A percentile compares a stretch with the other conserved stretches of the same genome.
phyloP scores from a whole-genome alignment of 129 eudicot genomes.

The Helichrysum umbraculigerum region DNA sequence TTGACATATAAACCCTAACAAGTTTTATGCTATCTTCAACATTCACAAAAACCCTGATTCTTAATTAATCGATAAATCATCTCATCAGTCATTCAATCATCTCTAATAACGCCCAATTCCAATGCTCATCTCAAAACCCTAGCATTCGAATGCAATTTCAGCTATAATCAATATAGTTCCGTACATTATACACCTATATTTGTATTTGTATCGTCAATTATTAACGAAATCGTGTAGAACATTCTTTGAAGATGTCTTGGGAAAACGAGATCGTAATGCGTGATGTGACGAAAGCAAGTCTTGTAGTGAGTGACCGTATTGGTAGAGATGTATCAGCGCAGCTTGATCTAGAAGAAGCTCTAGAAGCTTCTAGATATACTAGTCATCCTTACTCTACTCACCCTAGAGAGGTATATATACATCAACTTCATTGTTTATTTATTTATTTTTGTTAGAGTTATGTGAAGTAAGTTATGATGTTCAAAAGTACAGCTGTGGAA shows the following conservation, averaged over 20 bases:
- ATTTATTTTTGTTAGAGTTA: neutral
- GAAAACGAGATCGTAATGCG: slow-evolving; percentile 68
- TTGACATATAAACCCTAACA: slow-evolving; percentile 34
- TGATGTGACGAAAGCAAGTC: slow-evolving; percentile 76
- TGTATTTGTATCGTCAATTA: slow-evolving; percentile 5
- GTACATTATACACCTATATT: neutral
- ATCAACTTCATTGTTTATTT: neutral
- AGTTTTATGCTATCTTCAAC: neutral
- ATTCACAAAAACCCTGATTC: slow-evolving; percentile 25
- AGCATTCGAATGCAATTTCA: slow-evolving; percentile 16
- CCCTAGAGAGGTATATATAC: slow-evolving; percentile 78
- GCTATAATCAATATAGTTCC: slow-evolving; percentile 12
- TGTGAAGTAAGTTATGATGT: neutral
- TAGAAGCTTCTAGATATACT: slow-evolving; percentile 91
- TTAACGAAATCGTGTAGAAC: neutral
- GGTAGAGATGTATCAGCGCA: slow-evolving; percentile 74
- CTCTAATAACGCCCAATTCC: neutral
- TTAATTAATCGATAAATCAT: too few relatives aligned
- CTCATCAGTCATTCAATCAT: slow-evolving; percentile 5
- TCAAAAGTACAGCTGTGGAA: slow-evolving; percentile 3
- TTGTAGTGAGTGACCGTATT: slow-evolving; percentile 72
- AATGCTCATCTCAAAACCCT: slow-evolving; percentile 20
- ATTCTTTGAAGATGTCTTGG: slow-evolving; percentile 44
- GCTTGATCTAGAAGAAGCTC: slow-evolving; percentile 84
- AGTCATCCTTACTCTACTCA: slow-evolving; percentile 92